Evolutionary conservation across 768 basidiomycete species (phyloP), one percentile per base, ranked within the genome.

Genomic region (Gloeopeniophorella convolvens): DNA sequence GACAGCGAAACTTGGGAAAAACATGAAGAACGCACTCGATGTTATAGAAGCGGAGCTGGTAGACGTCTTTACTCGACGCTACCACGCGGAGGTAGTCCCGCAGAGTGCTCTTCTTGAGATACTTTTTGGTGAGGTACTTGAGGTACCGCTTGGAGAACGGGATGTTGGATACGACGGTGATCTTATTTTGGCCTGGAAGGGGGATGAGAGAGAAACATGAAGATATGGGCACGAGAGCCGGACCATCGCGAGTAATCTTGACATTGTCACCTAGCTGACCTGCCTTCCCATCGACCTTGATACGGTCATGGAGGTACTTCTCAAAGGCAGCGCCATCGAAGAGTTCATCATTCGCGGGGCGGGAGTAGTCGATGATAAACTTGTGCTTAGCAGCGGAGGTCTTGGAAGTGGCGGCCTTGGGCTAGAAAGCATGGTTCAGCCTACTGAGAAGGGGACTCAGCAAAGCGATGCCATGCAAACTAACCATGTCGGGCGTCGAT

Each of bases 91-190:
- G 91, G 89, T 92, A 97, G 73, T 97, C 94, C 59, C 93, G 85
- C 62, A 96, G 78, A 37, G 77, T 72, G 74, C 94, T 93, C 82
- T 96, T 96, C 81, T 98, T 98, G 72, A 98, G 78, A 79, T 91
- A 94, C 76, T 95, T 95, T 80, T 98, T 98, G 56, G 95, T 97
- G 54, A 98, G 77, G 73, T 98, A 99, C 72, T 98, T 97, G 67
- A 97, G 83, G 71, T 96, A 97, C 50, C 90, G 80, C 75, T 98
- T 98, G 43, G 95, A 97, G 72, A 97, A 86, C 49, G 90, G 83
- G 66, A 95, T 83, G 63, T 73, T 83, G 45, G 92, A 85, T 44
- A 84, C 82, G 60, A 98, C 80, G 48, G 82, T 85, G 68, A 98
- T 78, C 72, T 85, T 90, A 64, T 74, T 83, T 69, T 79, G 81